phyloP scores from a whole-genome alignment of 768 basidiomycete genomes.

The Coprinellus aureogranulatus region DNA sequence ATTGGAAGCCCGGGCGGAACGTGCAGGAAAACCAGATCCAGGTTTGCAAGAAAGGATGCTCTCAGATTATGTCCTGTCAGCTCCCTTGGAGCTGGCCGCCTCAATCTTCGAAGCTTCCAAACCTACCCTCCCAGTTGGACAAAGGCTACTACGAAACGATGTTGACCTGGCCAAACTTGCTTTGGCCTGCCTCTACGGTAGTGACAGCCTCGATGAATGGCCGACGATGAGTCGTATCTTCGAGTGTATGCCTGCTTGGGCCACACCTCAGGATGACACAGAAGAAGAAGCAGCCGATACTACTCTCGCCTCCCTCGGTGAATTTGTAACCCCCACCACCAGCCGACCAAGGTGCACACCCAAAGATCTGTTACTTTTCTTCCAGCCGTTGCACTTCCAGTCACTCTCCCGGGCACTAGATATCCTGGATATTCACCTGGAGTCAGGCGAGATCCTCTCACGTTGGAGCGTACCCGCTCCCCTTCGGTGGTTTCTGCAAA shows the following conservation, averaged over 20 bases:
- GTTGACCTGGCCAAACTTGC: slow-evolving; percentile 84
- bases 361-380: slow-evolving; percentile 75
- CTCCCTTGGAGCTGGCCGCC: slow-evolving; percentile 65
- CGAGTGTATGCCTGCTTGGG: slow-evolving; percentile 95
- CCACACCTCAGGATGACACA: slow-evolving; percentile 54
- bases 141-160: slow-evolving; percentile 77
- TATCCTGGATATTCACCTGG: slow-evolving; percentile 89
- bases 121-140: slow-evolving; percentile 69
- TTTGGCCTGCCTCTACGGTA: slow-evolving; percentile 86
- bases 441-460: slow-evolving; percentile 87
- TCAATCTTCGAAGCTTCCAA: slow-evolving; percentile 90
- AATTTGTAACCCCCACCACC: slow-evolving; percentile 76
- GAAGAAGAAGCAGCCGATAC: slow-evolving; percentile 78
- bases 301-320: slow-evolving; percentile 75
- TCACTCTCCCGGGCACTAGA: slow-evolving; percentile 84
- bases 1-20: slow-evolving; percentile 83
- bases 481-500: slow-evolving; percentile 88
- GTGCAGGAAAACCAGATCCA: slow-evolving; percentile 69
- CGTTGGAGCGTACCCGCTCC: slow-evolving; percentile 84
- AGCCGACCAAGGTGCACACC: slow-evolving; percentile 54
- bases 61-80: slow-evolving; percentile 67
- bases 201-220: slow-evolving; percentile 69
- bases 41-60: slow-evolving; percentile 61
- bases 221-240: slow-evolving; percentile 86
- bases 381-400: slow-evolving; percentile 70